Percentiles rank a stretch among this genome's conserved stretches.
phyloP scores from a whole-genome alignment of 2,329 filamentous ascomycete genomes.

The Chrysosporium keratinophilum region DNA sequence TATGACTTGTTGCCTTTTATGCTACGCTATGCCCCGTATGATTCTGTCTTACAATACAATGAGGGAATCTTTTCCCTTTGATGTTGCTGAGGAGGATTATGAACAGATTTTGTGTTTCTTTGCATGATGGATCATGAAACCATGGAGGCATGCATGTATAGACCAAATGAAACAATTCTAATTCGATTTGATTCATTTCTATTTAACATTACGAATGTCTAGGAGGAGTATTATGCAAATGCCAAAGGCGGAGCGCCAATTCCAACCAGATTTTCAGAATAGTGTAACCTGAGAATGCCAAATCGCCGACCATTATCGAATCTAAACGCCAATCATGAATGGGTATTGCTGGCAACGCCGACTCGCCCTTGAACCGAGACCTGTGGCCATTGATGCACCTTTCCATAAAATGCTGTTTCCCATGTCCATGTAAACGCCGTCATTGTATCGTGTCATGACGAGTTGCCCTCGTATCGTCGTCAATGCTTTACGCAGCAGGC shows the following conservation, averaged over 20 bases:
- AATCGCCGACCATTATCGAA: neutral
- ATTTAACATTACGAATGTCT: neutral
- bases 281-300: neutral
- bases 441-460: neutral
- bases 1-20: neutral
- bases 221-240: neutral
- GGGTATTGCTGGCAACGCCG: neutral
- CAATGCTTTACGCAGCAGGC: neutral
- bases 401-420: neutral
- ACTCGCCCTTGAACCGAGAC: neutral
- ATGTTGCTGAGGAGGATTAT: neutral
- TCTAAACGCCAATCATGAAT: too few species aligned
- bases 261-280: neutral
- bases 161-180: conserved; percentile 5
- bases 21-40: neutral
- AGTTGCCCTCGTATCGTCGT: neutral
- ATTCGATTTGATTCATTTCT: neutral
- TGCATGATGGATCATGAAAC: conserved; percentile 7
- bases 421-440: conserved; percentile 1
- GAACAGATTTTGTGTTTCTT: neutral
- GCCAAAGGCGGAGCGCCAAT: neutral
- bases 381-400: neutral
- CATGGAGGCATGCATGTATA: conserved; percentile 8
- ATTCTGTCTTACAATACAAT: neutral
- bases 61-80: neutral